Evolutionary conservation across 805 yeast species (phyloP).

Genomic region (Yarrowia keelungensis): DNA sequence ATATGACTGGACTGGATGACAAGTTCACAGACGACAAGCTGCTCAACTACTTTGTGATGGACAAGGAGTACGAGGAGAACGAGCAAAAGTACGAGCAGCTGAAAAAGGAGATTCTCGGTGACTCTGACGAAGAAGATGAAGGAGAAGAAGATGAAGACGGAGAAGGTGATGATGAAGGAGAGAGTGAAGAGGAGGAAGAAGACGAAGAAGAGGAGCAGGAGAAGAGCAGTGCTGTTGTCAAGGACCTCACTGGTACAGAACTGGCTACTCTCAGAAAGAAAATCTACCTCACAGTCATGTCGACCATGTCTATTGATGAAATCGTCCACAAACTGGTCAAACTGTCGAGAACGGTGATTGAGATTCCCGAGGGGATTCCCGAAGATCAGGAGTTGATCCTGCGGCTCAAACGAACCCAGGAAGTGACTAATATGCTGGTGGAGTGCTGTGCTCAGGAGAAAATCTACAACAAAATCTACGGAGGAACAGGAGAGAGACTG

Average conservation of each 20-base stretch:
- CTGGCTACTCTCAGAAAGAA: conserved; percentile 71
- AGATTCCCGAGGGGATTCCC: conserved; percentile 45
- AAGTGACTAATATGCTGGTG: conserved; percentile 73
- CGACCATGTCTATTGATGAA: conserved; percentile 90
- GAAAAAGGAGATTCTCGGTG: conserved; percentile 57
- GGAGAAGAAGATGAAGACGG: conserved; percentile 35
- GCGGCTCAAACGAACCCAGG: conserved; percentile 53
- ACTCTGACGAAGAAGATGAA: conserved; percentile 43
- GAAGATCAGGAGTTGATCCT: conserved; percentile 48
- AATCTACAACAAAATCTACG: conserved; percentile 84
- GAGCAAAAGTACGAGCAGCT: conserved; percentile 59
- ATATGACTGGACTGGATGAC: conserved; percentile 63
- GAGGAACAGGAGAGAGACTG: conserved; percentile 73
- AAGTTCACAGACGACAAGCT: conserved; percentile 56
- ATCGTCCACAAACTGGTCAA: conserved; percentile 84
- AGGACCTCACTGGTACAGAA: conserved; percentile 74
- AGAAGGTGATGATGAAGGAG: conserved; percentile 40
- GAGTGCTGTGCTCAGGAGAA: conserved; percentile 86
- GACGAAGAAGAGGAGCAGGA: conserved; percentile 41
- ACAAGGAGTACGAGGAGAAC: conserved; percentile 57
- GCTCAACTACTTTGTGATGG: conserved; percentile 61
- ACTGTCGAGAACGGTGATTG: conserved; percentile 46
- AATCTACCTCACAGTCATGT: conserved; percentile 83
- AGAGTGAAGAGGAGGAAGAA: conserved; percentile 42
- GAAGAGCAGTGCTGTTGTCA: conserved; percentile 49